These are phyloP conservation scores for Chrysoporthe austroafricana DNA, from an alignment of 2,329 filamentous ascomycete species.

Conservation along the genomic window DNA sequence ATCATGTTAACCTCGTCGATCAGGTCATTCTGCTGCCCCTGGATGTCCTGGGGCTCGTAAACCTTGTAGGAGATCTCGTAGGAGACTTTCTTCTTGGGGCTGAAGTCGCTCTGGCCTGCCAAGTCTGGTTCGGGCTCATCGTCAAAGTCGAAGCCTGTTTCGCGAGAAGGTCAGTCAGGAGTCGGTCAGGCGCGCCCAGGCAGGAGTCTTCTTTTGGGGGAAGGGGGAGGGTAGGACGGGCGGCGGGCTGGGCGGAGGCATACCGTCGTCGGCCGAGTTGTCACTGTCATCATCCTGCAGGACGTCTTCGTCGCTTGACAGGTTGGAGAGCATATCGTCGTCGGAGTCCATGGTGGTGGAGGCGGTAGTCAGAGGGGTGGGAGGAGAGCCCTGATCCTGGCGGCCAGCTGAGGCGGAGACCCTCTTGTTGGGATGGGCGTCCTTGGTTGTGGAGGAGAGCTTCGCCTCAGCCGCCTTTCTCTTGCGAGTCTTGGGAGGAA, in stretches of 20 bases:
- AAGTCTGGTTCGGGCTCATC: conserved; percentile 61
- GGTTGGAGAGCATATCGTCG: conserved; percentile 86
- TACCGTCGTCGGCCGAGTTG: conserved; percentile 63
- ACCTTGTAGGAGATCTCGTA: conserved; percentile 89
- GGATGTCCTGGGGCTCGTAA: conserved; percentile 78
- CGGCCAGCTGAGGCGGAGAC: conserved; percentile 56
- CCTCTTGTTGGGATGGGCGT: conserved; percentile 55
- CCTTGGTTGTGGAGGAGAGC: conserved; percentile 51
- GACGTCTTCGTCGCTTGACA: conserved; percentile 77
- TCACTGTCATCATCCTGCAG: conserved; percentile 74
- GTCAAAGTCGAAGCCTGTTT: conserved; percentile 62
- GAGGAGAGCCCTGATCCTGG: conserved; percentile 51
- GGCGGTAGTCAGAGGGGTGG: conserved; percentile 59
- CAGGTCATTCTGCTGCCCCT: conserved; percentile 82
- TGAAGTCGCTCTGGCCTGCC: conserved; percentile 62
- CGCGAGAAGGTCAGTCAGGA: conserved; percentile 15
- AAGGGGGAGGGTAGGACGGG: neutral
- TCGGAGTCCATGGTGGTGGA: conserved; percentile 86
- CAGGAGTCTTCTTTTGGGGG: conserved; percentile 28
- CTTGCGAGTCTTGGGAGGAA: conserved; percentile 64
- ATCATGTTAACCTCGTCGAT: conserved; percentile 91
- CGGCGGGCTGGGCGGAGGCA: conserved; percentile 26
- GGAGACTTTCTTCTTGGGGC: conserved; percentile 71
- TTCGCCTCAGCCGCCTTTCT: conserved; percentile 69
- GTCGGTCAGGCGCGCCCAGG: neutral